Conservation (phyloP, 768 basidiomycete species). For the Hydnum rufescens region DNA sequence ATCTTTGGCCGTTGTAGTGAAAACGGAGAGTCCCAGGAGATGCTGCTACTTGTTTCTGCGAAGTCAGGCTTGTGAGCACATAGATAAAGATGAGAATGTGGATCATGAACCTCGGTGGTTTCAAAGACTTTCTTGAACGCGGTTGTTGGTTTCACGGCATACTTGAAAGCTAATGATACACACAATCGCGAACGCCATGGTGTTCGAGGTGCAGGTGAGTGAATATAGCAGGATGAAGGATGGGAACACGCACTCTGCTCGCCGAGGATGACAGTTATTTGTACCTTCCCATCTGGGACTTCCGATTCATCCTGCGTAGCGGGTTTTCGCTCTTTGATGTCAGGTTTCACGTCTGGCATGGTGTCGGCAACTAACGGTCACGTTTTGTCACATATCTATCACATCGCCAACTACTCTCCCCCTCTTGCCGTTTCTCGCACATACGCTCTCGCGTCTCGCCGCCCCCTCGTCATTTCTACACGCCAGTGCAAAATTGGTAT, state of each 20-base stretch:
- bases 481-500: constrained; percentile 45
- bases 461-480: constrained; percentile 52
- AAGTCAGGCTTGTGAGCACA: background rate
- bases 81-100: background rate
- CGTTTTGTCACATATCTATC: background rate
- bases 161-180: background rate
- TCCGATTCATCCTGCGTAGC: no score
- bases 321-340: background rate
- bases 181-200: background rate
- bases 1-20: background rate
- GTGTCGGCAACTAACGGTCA: background rate
- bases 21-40: background rate
- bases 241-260: background rate
- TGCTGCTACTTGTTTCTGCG: background rate
- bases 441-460: constrained; percentile 27
- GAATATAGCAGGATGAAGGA: no score
- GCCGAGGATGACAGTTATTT: background rate
- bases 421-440: background rate
- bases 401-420: no score
- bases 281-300: background rate
- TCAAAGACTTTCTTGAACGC: background rate
- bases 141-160: background rate
- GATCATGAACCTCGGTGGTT: background rate
- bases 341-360: background rate
- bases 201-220: no score